Conservation (phyloP, 1,284 basidiomycete genomes). For the Sporisorium exsertum region DNA sequence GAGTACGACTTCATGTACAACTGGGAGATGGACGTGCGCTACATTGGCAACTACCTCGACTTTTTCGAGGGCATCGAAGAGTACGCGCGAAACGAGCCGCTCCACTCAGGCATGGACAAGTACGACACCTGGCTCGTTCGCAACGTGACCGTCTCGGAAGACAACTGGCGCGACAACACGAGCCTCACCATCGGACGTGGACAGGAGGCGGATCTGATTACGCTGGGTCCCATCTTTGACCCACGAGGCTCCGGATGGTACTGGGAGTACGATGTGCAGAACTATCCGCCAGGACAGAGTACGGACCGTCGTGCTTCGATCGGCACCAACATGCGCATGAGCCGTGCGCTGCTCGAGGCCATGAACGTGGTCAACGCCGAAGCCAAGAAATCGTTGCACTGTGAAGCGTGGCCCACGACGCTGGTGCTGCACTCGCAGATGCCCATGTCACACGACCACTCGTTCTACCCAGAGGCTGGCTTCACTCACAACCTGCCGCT, state of each 20-base stretch:
- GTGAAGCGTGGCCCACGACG: conserved; percentile 69
- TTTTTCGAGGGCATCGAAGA: conserved; percentile 68
- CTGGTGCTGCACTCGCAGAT: conserved; percentile 68
- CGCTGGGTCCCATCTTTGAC: conserved; percentile 68
- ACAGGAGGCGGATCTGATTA: conserved; percentile 68
- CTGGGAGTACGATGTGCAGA: conserved; percentile 69
- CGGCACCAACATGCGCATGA: conserved; percentile 69
- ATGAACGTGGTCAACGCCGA: conserved; percentile 70
- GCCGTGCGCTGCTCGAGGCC: conserved; percentile 65
- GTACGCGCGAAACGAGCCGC: conserved; percentile 65
- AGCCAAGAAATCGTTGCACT: conserved; percentile 68
- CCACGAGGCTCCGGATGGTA: conserved; percentile 69
- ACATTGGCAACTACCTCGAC: conserved; percentile 69
- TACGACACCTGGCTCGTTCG: conserved; percentile 68
- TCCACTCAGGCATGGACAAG: conserved; percentile 67
- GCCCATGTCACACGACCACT: conserved; percentile 64
- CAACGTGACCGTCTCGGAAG: conserved; percentile 64
- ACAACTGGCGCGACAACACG: conserved; percentile 62
- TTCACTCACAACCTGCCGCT: conserved; percentile 67
- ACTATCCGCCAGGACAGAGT: conserved; percentile 64
- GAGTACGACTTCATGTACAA: conserved; percentile 69
- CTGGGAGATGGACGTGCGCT: conserved; percentile 70
- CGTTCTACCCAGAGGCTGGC: conserved; percentile 67
- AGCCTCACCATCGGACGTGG: conserved; percentile 55
- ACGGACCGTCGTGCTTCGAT: conserved; percentile 68